Evolutionary conservation across 805 yeast genomes (phyloP), one percentile per base, ranked within the genome.

Genomic region (Wickerhamomyces chambardii): DNA sequence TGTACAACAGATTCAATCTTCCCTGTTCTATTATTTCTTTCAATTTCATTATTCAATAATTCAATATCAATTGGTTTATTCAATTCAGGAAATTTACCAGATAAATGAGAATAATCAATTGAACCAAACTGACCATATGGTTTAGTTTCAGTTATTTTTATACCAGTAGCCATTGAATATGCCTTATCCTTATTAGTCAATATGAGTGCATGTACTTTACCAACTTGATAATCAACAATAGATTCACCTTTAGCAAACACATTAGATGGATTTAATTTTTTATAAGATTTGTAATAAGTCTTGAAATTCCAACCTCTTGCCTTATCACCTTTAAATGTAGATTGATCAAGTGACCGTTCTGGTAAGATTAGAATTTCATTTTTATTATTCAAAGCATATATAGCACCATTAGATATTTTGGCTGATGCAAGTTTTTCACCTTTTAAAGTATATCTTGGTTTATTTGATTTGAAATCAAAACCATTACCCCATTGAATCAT

Each of bases 41-140:
- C 48, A 47, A 45, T 53, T 41, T 52, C 69, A 38, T 73, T 67
- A 44, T 79, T 77, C 44, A 84, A 55, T 26, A 80, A 55, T 6
- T 67, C 63, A 38, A 85, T 66, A 36, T 78, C 85, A 42, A 67
- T 66, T 11, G 77, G 53, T 34, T 53, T 49, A 43, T 68, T 68
- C 14, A 67, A 63, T 3, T 45, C 43, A 6, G 87, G 84, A n/a
- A 24, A 24, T 0, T 73, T 67, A 5, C 55, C 43, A 39, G 71
- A 74, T 48, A 76, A 76, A 37, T 84, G 89, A 1, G 95, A 75
- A 43, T 65, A 73, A 12, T 62, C 57, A 2, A 95, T 92, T 14
- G 85, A 55, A 15, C 97, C 97, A 57, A 72, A 84, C 59, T 92
- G 97, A 4, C 97, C 97, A 18, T 67, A 63, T 17, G 70, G 59